Conservation (phyloP, 495 filamentous ascomycete species). For the Tuber microsphaerosporum region DNA sequence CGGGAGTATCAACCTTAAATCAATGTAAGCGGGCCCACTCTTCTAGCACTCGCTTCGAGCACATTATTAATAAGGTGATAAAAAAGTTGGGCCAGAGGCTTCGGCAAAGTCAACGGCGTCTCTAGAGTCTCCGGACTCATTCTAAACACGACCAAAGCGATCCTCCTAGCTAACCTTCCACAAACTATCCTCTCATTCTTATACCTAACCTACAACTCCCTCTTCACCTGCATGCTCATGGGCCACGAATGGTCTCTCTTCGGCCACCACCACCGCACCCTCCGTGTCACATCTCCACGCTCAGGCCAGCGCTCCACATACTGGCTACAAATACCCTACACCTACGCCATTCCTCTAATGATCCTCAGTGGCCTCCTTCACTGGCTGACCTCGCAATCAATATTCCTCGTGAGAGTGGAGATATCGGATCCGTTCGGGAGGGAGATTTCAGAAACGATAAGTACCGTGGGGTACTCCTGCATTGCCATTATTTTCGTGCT, state of each 20-base stretch:
- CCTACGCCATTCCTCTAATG: slow-evolving; percentile 34
- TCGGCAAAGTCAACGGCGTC: too few relatives aligned
- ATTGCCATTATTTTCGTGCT: slow-evolving; percentile 9
- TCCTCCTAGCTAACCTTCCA: slow-evolving; percentile 38
- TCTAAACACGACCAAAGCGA: slow-evolving; percentile 27
- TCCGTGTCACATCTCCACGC: background rate
- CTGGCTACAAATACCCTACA: slow-evolving; percentile 43
- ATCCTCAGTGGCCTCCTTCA: slow-evolving; percentile 26
- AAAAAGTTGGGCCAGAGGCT: too few relatives aligned
- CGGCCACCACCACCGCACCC: too few relatives aligned
- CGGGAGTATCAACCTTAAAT: too few relatives aligned
- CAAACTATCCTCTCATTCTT: slow-evolving; percentile 46
- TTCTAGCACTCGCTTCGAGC: too few relatives aligned
- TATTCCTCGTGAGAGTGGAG: slow-evolving; percentile 32
- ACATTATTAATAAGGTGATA: too few relatives aligned
- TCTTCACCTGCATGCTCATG: too few relatives aligned
- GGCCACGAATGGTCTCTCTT: too few relatives aligned
- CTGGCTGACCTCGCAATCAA: slow-evolving; percentile 31
- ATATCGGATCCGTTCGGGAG: slow-evolving; percentile 44
- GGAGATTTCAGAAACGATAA: background rate
- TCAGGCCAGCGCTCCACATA: slow-evolving; percentile 44
- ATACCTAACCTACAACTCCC: slow-evolving; percentile 44
- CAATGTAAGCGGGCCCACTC: too few relatives aligned
- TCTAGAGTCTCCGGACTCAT: too few relatives aligned
- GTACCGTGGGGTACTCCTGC: slow-evolving; percentile 2